Evolutionary conservation across 208 protist genomes (phyloP).

Genomic region (Trypanosoma melophagium): DNA sequence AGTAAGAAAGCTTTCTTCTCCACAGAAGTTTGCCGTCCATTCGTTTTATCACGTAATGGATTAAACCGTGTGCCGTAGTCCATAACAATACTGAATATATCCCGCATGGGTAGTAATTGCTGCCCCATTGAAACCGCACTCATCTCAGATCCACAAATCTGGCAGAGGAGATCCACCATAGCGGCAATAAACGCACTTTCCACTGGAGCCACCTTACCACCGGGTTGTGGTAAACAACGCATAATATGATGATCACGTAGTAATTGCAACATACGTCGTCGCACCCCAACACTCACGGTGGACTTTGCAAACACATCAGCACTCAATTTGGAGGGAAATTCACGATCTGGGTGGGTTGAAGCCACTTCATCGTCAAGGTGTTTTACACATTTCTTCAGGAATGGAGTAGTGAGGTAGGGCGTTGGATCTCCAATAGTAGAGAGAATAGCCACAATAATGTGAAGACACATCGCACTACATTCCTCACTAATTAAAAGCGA

Average conservation of each 20-base stretch:
- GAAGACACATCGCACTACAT: slow-evolving; percentile 45
- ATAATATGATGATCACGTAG: slow-evolving; percentile 61
- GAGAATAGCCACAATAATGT: slow-evolving; percentile 64
- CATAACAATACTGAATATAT: slow-evolving; percentile 34
- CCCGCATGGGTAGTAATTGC: slow-evolving; percentile 43
- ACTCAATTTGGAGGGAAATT: slow-evolving; percentile 64
- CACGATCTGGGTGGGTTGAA: slow-evolving; percentile 47
- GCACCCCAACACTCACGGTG: slow-evolving; percentile 39
- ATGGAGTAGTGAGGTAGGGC: slow-evolving; percentile 51
- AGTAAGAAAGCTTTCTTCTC: slow-evolving; percentile 39
- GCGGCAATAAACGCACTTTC: slow-evolving; percentile 57
- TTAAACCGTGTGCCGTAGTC: slow-evolving; percentile 25
- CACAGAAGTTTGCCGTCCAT: not conserved
- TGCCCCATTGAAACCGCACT: slow-evolving; percentile 65
- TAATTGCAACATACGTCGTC: slow-evolving; percentile 69
- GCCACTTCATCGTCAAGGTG: slow-evolving; percentile 48
- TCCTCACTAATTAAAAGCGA: slow-evolving; percentile 18
- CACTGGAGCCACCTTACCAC: slow-evolving; percentile 21
- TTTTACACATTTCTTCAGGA: slow-evolving; percentile 41
- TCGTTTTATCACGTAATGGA: slow-evolving; percentile 15
- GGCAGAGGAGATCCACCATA: slow-evolving; percentile 73
- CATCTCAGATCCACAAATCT: slow-evolving; percentile 52
- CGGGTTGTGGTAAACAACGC: slow-evolving; percentile 33
- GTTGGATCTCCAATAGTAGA: slow-evolving; percentile 51
- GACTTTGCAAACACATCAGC: slow-evolving; percentile 54